Conservation (phyloP, 1,284 basidiomycete species). For the Austroboletus niveus region DNA sequence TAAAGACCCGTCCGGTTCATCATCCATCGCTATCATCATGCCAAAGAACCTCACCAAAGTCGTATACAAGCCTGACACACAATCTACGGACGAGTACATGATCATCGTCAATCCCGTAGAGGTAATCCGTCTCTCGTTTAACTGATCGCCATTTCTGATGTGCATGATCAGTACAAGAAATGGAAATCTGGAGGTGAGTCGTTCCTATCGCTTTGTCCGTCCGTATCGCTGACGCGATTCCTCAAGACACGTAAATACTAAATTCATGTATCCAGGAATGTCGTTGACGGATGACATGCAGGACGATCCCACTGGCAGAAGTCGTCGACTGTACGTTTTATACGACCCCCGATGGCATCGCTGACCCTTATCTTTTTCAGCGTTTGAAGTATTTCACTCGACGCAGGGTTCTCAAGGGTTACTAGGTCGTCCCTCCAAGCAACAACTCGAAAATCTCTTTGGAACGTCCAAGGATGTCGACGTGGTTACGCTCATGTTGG, state of each 20-base stretch:
- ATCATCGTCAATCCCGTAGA: conserved; percentile 65
- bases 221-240: conserved; percentile 25
- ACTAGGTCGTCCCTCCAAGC: conserved; percentile 68
- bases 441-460: conserved; percentile 73
- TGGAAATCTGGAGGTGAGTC: conserved; percentile 74
- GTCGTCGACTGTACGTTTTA: conserved; percentile 70
- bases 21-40: conserved; percentile 39
- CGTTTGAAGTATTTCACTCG: conserved; percentile 54
- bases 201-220: conserved; percentile 14
- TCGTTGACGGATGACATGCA: conserved; percentile 31
- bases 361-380: conserved; percentile 30
- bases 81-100: conserved; percentile 68
- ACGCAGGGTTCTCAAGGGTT: conserved; percentile 70
- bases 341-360: not conserved
- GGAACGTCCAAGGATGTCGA: conserved; percentile 64
- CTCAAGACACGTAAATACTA: conserved; percentile 67
- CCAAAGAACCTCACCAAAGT: conserved; percentile 63
- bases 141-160: conserved; percentile 15
- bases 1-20: conserved; percentile 17
- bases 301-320: conserved; percentile 62
- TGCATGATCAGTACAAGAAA: conserved; percentile 58
- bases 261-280: conserved; percentile 24
- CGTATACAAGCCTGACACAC: conserved; percentile 72
- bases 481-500: conserved; percentile 55
- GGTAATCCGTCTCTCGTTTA: conserved; percentile 40